A percentile compares a stretch with the other conserved stretches of the same genome.
These are phyloP conservation scores for Suillus discolor DNA, from an alignment of 768 basidiomycete species.

Conservation along the genomic window DNA sequence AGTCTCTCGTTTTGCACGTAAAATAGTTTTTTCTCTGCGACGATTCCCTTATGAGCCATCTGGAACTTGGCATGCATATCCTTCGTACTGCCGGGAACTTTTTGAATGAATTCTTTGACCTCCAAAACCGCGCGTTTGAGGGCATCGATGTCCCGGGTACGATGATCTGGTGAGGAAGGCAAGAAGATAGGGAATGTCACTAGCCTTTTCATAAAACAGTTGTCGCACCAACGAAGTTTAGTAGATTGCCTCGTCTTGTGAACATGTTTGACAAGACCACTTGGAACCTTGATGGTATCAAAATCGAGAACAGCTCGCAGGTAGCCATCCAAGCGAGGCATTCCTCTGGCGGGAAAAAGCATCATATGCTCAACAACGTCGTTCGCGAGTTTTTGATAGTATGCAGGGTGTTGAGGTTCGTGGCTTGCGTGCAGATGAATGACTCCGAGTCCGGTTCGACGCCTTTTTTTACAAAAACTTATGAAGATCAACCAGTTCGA, in stretches of 20 bases:
- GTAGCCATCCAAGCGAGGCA: conserved; percentile 10
- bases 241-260: conserved; percentile 15
- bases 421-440: too few relatives aligned
- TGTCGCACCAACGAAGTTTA: conserved; percentile 21
- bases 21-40: conserved; percentile 15
- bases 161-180: conserved; percentile 34
- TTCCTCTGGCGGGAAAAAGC: not conserved
- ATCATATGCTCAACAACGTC: not conserved
- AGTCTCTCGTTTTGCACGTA: conserved; percentile 14
- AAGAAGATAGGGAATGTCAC: conserved; percentile 35
- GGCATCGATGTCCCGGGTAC: conserved; percentile 18
- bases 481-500: conserved; percentile 50
- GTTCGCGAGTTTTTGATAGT: not conserved
- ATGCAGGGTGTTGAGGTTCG: not conserved
- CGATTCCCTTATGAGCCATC: conserved; percentile 37
- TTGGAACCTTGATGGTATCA: conserved; percentile 13
- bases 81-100: conserved; percentile 22
- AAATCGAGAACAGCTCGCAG: conserved; percentile 17
- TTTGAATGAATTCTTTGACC: conserved; percentile 30
- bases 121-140: conserved; percentile 32
- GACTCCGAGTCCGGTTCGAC: conserved; percentile 4
- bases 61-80: conserved; percentile 28
- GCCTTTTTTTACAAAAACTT: conserved; percentile 16
- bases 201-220: conserved; percentile 30
- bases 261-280: conserved; percentile 28